Evolutionary conservation across 139 green algal genomes (phyloP), one percentile per base, ranked within the genome.

Genomic region (Chlorella sp.): DNA sequence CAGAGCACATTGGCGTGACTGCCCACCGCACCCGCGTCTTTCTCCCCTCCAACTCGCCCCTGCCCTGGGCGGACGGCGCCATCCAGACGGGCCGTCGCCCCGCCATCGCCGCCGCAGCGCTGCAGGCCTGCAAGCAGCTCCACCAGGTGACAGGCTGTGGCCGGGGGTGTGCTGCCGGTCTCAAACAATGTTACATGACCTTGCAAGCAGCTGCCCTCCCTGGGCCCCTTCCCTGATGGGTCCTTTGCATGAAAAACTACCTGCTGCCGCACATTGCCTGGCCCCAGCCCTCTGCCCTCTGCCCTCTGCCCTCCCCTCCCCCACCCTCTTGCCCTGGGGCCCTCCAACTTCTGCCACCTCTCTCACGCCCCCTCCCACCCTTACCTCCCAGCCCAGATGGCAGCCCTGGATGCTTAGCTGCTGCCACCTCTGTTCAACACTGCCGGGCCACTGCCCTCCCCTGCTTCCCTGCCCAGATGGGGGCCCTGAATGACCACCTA

Each of bases 31-130:
- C 84, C 30, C 82, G 53, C 0, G 90, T 89, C 36, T 81, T 93
- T 12, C 88, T 94, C 76, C 92, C 92, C 42, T 92, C 89, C 88
- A 94, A 94, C 88, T 90, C 80, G 36, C 92, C 92, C 21, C 61
- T 93, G 60, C 79, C 82, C 14, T 77, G 66, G 66, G 91, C 88
- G 18, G 34, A 79, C 14, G 92, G 92, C 18, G 34, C 53, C 40
- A n/a, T 57, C 57, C 87, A 91, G 86, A 75, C 71, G 7, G 82
- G n/a, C 2, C 79, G 84, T n/a, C 60, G 79, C 2, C 66, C 91
- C 14, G 91, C 91, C 32, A 86, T 89, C 15, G 91, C 88, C 1
- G 87, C 89, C 2, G 92, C 92, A 15, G 90, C 89, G 39, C 77
- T 95, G 82, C 83, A 93, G 48, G 92, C 92, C 37, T 89, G 85